Evolutionary conservation across 371 early-diverging fungal genomes (phyloP).

Genomic region (Mortierella sp.): DNA sequence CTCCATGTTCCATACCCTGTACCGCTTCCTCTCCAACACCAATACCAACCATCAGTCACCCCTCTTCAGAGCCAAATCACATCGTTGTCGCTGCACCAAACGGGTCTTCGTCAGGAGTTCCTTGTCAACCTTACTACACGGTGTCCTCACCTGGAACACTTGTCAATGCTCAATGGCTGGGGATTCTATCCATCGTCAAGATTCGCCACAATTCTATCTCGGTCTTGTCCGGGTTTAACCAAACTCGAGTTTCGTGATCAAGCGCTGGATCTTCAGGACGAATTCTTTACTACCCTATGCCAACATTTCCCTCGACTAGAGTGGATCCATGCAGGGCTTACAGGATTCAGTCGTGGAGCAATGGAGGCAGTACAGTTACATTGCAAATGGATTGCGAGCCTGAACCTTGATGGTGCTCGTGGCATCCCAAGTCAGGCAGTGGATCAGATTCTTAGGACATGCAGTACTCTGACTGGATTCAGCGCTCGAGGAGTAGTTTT

Average conservation of each 20-base stretch:
- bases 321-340: conserved; percentile 41
- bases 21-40: neutral
- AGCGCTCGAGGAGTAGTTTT: conserved; percentile 43
- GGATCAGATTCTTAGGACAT: conserved; percentile 15
- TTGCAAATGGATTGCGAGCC: conserved; percentile 29
- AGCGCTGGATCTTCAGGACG: conserved; percentile 42
- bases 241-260: conserved; percentile 37
- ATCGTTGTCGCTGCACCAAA: conserved; percentile 24
- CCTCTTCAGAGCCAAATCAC: conserved; percentile 18
- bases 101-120: conserved; percentile 39
- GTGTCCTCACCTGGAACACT: conserved; percentile 37
- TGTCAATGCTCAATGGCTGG: conserved; percentile 39
- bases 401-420: conserved; percentile 42
- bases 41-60: neutral
- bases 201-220: conserved; percentile 27
- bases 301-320: conserved; percentile 22
- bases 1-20: neutral
- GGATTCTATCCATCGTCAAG: conserved; percentile 43
- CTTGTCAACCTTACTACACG: conserved; percentile 27
- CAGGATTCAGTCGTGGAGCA: conserved; percentile 35
- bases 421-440: conserved; percentile 31
- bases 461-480: conserved; percentile 13
- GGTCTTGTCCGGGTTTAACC: conserved; percentile 25
- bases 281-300: conserved; percentile 34
- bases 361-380: conserved; percentile 20